Evolutionary conservation across 129 eudicot genomes (phyloP).

Genomic region (Cynara cardunculus): DNA sequence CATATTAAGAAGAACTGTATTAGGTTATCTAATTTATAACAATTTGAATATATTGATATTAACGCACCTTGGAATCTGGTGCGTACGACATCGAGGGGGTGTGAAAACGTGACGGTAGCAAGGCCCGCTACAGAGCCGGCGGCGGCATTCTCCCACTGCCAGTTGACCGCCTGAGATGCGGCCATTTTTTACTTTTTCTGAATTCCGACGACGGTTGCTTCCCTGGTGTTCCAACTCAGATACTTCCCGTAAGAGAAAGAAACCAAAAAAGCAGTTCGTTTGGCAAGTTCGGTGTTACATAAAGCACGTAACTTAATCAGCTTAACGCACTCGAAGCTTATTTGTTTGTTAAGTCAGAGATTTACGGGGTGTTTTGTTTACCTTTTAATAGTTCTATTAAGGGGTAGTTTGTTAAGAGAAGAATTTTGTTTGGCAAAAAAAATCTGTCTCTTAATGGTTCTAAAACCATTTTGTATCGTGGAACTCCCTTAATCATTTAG

Average conservation of each 20-base stretch:
- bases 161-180: conserved; percentile 29
- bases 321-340: no score
- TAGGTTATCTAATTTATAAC: neutral
- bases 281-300: neutral
- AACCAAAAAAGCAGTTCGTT: neutral
- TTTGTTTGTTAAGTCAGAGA: no score
- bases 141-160: conserved; percentile 94
- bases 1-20: neutral
- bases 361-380: no score
- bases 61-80: conserved; percentile 87
- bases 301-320: neutral
- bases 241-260: neutral
- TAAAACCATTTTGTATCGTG: no score
- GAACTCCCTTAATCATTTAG: no score
- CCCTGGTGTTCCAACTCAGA: neutral
- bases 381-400: no score
- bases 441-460: no score
- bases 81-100: conserved; percentile 98
- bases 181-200: neutral
- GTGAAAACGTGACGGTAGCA: conserved; percentile 79
- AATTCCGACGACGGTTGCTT: neutral
- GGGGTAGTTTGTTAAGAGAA: no score
- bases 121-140: conserved; percentile 94
- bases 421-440: no score
- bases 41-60: neutral